Base-by-base conservation (phyloP, 2,329 filamentous ascomycete species). In the Stachybotrys elegans region DNA sequence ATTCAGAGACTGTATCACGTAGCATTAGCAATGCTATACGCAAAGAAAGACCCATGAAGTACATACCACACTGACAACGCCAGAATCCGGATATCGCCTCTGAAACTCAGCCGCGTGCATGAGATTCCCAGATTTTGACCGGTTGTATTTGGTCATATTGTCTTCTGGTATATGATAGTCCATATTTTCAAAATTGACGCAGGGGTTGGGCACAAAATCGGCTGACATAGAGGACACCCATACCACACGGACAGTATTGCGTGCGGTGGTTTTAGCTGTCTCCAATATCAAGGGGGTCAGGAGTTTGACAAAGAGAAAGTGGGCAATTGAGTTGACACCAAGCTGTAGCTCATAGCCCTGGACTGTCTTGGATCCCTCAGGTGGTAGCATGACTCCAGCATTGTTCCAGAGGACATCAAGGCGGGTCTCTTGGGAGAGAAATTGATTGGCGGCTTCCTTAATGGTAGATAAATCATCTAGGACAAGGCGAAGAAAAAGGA, bases 351-450 rank as follows among this genome's bases (percentile, higher is more conserved):
- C 68, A 45, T 69, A 62, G 6, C 57, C 55, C 36, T 67, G 64
- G 6, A 54, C 55, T 6, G 66, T 68, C 51, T 57, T 57, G 36
- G 53, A 58, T 4, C 60, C 65, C 17, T 51, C 47, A 1, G 68
- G 66, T 2, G 64, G 56, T 5, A 51, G 52, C 55, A 67, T 67
- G 31, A 68, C 53, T 12, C 57, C n/a, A n/a, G 69, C 69, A 50
- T 72, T 72, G 48, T 72, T 67, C 48, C 68, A 58, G 25, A 71
- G 50, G 1, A 67, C 52, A 37, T 71, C 61, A 2, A 71, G 54
- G 14, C 53, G 51, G 6, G 41, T 40, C 27, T 60, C 53, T 14
- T 43, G 48, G n/a, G 36, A 23, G 4, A 57, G 29, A 2, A 63
- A 61, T 1, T 48, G 44, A 5, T 51, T 32, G 0, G 58, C 59